Evolutionary conservation across 129 eudicot species (phyloP).

Genomic region (Scalesia atractyloides): DNA sequence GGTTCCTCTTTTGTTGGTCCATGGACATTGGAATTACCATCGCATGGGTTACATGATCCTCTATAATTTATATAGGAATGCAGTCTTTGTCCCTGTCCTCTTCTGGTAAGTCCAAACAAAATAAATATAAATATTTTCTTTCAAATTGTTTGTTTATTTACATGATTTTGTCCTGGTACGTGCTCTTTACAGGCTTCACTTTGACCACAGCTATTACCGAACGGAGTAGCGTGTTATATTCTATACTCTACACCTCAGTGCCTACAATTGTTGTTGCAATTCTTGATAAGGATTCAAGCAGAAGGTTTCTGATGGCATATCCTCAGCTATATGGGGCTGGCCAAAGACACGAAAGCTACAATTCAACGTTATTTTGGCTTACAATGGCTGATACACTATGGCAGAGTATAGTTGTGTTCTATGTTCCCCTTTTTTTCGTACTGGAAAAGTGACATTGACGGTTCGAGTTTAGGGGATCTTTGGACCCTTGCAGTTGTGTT

Average conservation of each 20-base stretch:
- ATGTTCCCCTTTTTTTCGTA: conserved; percentile 67
- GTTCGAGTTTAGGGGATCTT: conserved; percentile 83
- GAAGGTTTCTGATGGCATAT: conserved; percentile 57
- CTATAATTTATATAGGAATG: conserved; percentile 93
- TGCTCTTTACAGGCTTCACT: conserved; percentile 71
- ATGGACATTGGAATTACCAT: conserved; percentile 99
- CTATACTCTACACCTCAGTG: conserved; percentile 73
- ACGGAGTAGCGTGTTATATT: conserved; percentile 95
- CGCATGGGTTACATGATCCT: conserved; percentile 91
- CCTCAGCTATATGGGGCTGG: conserved; percentile 95
- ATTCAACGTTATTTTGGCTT: conserved; percentile 68
- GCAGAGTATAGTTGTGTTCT: conserved; percentile 87
- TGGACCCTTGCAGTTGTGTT: conserved; percentile 88
- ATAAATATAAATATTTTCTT: conserved; percentile 6
- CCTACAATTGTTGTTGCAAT: conserved; percentile 87
- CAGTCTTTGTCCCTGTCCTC: conserved; percentile 74
- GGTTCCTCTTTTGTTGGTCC: conserved; percentile 87
- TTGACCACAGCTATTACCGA: conserved; percentile 87
- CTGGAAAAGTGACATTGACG: conserved; percentile 67
- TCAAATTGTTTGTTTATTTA: neutral
- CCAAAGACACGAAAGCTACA: conserved; percentile 84
- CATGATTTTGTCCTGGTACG: conserved; percentile 59
- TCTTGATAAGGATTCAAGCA: conserved; percentile 88
- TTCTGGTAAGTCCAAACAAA: conserved; percentile 69
- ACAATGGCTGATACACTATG: conserved; percentile 82